Conservation (phyloP, 495 filamentous ascomycete genomes). For the Aspergillus incahuasiensis region DNA sequence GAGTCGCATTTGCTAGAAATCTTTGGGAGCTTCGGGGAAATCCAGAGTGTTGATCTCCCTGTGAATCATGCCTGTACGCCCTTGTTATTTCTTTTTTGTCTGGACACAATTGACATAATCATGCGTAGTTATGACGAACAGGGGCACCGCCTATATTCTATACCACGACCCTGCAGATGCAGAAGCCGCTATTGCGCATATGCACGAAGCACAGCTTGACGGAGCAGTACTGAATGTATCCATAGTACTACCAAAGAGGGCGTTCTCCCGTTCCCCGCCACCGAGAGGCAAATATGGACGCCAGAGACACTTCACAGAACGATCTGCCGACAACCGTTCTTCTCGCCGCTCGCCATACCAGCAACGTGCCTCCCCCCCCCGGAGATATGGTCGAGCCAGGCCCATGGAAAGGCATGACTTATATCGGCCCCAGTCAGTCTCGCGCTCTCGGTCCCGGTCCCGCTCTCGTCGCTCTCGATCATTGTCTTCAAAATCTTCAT, state of each 20-base stretch:
- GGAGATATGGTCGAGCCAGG: slow-evolving; percentile 37
- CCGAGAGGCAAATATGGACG: slow-evolving; percentile 31
- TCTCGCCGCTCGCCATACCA: slow-evolving; percentile 24
- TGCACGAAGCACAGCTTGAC: slow-evolving; percentile 97
- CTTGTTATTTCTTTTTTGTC: background rate
- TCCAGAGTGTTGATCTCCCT: slow-evolving; percentile 82
- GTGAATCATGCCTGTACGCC: slow-evolving; percentile 77
- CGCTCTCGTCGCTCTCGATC: slow-evolving; percentile 35
- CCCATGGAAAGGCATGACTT: slow-evolving; percentile 43
- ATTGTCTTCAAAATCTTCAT: slow-evolving; percentile 27
- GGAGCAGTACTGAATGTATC: slow-evolving; percentile 84
- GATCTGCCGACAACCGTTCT: slow-evolving; percentile 24
- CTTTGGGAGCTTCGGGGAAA: slow-evolving; percentile 82
- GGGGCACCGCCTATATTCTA: slow-evolving; percentile 90
- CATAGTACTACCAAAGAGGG: slow-evolving; percentile 82
- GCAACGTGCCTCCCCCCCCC: slow-evolving; percentile 30
- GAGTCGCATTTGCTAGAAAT: slow-evolving; percentile 86
- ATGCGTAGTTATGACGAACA: slow-evolving; percentile 73
- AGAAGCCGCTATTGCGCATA: slow-evolving; percentile 85
- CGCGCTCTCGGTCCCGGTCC: slow-evolving; percentile 44
- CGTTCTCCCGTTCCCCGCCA: slow-evolving; percentile 49
- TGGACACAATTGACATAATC: slow-evolving; percentile 4
- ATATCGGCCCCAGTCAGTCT: slow-evolving; percentile 45
- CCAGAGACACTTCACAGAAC: slow-evolving; percentile 30
- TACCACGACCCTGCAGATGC: slow-evolving; percentile 74